Evolutionary conservation across 805 yeast genomes (phyloP).

Genomic region (Peterozyma xylosa): DNA sequence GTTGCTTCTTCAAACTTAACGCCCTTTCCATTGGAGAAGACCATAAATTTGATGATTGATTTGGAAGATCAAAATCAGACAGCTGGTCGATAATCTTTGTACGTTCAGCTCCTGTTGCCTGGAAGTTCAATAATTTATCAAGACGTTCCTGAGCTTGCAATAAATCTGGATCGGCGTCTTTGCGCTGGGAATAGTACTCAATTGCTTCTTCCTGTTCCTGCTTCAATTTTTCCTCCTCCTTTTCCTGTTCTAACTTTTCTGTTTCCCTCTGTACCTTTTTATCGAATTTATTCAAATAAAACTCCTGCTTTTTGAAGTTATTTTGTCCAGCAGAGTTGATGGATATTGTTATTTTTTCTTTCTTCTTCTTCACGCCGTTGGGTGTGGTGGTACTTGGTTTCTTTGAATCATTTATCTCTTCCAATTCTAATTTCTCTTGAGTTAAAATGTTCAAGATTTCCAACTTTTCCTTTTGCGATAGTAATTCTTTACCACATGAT

Average conservation of each 20-base stretch:
- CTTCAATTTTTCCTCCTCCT: conserved; percentile 29
- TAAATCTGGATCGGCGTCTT: conserved; percentile 48
- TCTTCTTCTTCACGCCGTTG: conserved; percentile 18
- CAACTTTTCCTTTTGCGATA: conserved; percentile 52
- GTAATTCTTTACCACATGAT: conserved; percentile 63
- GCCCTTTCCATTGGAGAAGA: conserved; percentile 84
- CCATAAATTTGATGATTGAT: conserved; percentile 64
- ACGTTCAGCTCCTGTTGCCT: conserved; percentile 81
- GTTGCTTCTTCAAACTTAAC: conserved; percentile 78
- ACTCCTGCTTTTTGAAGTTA: conserved; percentile 62
- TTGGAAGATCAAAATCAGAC: conserved; percentile 68
- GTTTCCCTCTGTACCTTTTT: conserved; percentile 27
- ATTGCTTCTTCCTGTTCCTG: conserved; percentile 34
- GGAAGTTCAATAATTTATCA: conserved; percentile 70
- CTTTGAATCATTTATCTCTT: conserved; percentile 18
- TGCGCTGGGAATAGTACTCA: conserved; percentile 32
- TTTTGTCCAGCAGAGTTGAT: conserved; percentile 56
- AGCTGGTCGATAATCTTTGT: conserved; percentile 91
- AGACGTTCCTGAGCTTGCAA: conserved; percentile 65
- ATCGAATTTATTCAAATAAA: conserved; percentile 51
- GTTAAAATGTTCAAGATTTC: conserved; percentile 48
- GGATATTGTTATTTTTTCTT: conserved; percentile 45
- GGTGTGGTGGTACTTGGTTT: conserved; percentile 14
- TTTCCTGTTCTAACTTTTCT: conserved; percentile 23
- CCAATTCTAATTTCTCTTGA: conserved; percentile 41